Conservation (phyloP, 441 rosid species). For the Corymbia calophylla region DNA sequence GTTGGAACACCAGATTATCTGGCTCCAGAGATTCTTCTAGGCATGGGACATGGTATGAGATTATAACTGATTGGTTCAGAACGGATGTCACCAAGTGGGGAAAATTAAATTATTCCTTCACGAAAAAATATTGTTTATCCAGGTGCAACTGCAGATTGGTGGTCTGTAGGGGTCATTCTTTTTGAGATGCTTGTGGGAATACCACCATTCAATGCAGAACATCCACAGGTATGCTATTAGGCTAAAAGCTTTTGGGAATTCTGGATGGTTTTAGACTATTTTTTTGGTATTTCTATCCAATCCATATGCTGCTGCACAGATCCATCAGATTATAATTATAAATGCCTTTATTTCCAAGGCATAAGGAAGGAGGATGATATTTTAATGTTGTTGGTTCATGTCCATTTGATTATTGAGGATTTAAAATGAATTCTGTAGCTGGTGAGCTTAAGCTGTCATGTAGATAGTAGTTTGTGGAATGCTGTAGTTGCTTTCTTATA, state of each 20-base stretch:
- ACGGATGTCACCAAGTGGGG: not conserved
- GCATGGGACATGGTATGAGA: constrained; percentile 89
- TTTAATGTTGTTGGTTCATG: not conserved
- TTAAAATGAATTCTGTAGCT: not conserved
- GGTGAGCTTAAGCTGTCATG: not conserved
- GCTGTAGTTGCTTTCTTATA: not conserved
- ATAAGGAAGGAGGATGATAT: not conserved
- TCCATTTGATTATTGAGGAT: not conserved
- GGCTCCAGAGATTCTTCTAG: constrained; percentile 99
- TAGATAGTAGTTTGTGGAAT: not conserved
- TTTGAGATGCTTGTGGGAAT: constrained; percentile 90
- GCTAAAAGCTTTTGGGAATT: not conserved
- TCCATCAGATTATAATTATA: not conserved
- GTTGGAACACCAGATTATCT: constrained; percentile 97
- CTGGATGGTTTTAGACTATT: not conserved
- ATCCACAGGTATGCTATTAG: constrained; percentile 59
- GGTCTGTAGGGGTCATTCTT: constrained; percentile 96
- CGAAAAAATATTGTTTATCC: not conserved
- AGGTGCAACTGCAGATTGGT: constrained; percentile 99
- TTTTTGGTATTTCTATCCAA: not conserved
- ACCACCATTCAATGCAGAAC: constrained; percentile 93
- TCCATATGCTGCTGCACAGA: not conserved
- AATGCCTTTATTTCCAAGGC: not conserved
- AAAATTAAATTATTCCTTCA: not conserved
- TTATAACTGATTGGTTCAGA: not conserved